Conservation (phyloP, 1,139 yeast species). For the Blastobotrys malaysiensis region DNA sequence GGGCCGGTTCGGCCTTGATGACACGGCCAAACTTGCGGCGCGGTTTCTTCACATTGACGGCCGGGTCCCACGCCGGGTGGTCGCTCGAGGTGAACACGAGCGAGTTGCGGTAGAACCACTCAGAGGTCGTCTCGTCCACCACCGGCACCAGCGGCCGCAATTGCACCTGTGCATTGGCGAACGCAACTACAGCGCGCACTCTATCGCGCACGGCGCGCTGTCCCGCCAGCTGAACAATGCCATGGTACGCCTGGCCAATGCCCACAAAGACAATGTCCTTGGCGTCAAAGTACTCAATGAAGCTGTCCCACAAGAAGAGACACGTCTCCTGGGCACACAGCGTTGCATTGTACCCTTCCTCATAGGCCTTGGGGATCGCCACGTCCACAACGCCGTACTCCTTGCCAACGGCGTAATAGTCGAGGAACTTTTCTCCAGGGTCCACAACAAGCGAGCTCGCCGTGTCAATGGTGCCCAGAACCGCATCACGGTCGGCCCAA, state of each 20-base stretch:
- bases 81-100: slow-evolving; percentile 69
- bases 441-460: slow-evolving; percentile 66
- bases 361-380: slow-evolving; percentile 51
- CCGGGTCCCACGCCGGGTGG: slow-evolving; percentile 71
- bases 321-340: slow-evolving; percentile 46
- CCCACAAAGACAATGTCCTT: slow-evolving; percentile 76
- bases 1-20: slow-evolving; percentile 54
- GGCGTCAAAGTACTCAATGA: slow-evolving; percentile 67
- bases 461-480: slow-evolving; percentile 71
- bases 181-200: slow-evolving; percentile 70
- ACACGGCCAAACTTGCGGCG: slow-evolving; percentile 90
- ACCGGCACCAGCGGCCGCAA: slow-evolving; percentile 76
- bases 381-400: slow-evolving; percentile 80
- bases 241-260: slow-evolving; percentile 83
- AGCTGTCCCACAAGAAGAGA: slow-evolving; percentile 85
- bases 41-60: slow-evolving; percentile 61
- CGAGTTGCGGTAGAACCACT: slow-evolving; percentile 88
- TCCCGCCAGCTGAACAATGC: slow-evolving; percentile 81
- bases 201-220: slow-evolving; percentile 64
- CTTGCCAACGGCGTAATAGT: slow-evolving; percentile 49
- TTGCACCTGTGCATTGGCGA: slow-evolving; percentile 52
- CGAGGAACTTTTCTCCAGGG: slow-evolving; percentile 48
- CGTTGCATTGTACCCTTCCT: slow-evolving; percentile 10
- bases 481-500: slow-evolving; percentile 83
- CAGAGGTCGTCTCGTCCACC: slow-evolving; percentile 82